A percentile compares a stretch with the other conserved stretches of the same genome.
Conservation (phyloP, 805 yeast genomes). For the Ogataea ganodermae region DNA sequence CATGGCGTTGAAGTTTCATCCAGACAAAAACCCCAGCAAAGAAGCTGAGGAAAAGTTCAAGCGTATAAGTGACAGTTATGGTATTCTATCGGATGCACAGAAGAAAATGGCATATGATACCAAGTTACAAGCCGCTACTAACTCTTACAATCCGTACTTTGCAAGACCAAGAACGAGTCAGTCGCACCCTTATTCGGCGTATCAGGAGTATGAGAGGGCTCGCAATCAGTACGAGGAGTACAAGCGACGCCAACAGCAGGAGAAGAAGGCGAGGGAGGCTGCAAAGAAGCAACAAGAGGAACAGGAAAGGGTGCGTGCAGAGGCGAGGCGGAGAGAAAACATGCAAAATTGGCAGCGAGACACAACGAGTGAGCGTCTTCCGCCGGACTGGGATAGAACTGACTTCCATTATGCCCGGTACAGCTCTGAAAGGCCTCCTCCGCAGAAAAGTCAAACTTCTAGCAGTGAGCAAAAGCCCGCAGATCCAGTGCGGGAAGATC, state of each 20-base stretch:
- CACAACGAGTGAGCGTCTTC: background rate
- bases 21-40: conserved; percentile 68
- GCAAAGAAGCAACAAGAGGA: conserved; percentile 10
- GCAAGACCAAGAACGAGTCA: conserved; percentile 1
- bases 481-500: conserved; percentile 12
- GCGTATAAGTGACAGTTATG: conserved; percentile 86
- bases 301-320: conserved; percentile 13
- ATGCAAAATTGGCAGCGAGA: background rate
- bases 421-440: background rate
- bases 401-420: conserved; percentile 1
- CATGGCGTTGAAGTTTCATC: conserved; percentile 72
- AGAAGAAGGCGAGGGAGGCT: conserved; percentile 17
- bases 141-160: conserved; percentile 5
- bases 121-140: conserved; percentile 8
- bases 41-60: conserved; percentile 83
- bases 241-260: conserved; percentile 18
- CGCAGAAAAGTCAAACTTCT: background rate
- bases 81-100: conserved; percentile 65
- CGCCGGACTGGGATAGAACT: background rate
- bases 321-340: conserved; percentile 7
- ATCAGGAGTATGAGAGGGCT: conserved; percentile 27
- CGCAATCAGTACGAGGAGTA: conserved; percentile 26
- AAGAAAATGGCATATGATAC: conserved; percentile 62
- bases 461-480: background rate
- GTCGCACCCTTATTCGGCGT: conserved; percentile 11